Conservation (phyloP, 768 basidiomycete species). For the Hysterangium stoloniferum region DNA sequence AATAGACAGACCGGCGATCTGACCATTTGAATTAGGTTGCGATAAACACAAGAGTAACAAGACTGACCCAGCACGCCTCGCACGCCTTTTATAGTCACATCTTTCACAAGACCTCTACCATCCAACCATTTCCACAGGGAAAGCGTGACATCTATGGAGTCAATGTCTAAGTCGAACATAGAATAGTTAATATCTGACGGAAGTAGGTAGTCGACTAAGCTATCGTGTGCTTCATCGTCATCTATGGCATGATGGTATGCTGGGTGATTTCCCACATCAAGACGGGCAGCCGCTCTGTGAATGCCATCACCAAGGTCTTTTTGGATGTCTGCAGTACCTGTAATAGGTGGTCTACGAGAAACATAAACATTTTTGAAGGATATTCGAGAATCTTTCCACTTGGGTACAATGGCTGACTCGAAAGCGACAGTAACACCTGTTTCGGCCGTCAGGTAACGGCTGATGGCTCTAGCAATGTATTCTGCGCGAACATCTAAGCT, state of each 20-base stretch:
- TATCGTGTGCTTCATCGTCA: slow-evolving; percentile 41
- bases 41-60: neutral
- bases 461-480: slow-evolving; percentile 79
- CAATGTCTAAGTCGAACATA: slow-evolving; percentile 89
- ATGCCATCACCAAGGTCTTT: neutral
- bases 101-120: slow-evolving; percentile 87
- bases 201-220: neutral
- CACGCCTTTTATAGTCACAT: slow-evolving; percentile 90
- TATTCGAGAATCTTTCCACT: slow-evolving; percentile 92
- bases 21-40: neutral
- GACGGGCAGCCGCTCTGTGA: slow-evolving; percentile 56
- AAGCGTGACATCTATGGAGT: slow-evolving; percentile 91
- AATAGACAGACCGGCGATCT: slow-evolving; percentile 85
- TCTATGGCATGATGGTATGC: slow-evolving; percentile 56
- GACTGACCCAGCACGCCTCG: slow-evolving; percentile 81
- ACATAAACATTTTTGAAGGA: slow-evolving; percentile 97
- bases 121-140: slow-evolving; percentile 91
- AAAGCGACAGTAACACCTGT: slow-evolving; percentile 94
- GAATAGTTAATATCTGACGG: slow-evolving; percentile 57
- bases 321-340: slow-evolving; percentile 20
- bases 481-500: slow-evolving; percentile 37
- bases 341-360: slow-evolving; percentile 58
- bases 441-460: slow-evolving; percentile 87
- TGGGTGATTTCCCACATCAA: slow-evolving; percentile 73
- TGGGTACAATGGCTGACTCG: slow-evolving; percentile 96